Evolutionary conservation across 345 rosid genomes (phyloP).

Genomic region (Syzygium aromaticum): DNA sequence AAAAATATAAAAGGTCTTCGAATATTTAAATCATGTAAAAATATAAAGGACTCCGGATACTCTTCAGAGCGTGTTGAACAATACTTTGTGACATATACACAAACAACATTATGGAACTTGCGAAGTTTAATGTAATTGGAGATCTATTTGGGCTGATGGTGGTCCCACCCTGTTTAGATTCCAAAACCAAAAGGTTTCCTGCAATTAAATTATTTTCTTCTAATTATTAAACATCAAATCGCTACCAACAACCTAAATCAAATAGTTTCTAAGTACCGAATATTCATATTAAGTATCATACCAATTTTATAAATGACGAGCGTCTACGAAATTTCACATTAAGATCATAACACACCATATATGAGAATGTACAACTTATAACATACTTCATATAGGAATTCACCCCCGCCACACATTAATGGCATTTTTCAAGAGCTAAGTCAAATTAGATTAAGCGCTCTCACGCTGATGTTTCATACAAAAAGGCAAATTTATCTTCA

Average conservation of each 20-base stretch:
- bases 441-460: background rate
- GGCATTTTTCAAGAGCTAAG: background rate
- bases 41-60: too few species aligned
- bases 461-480: background rate
- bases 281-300: background rate
- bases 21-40: background rate
- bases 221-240: background rate
- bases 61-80: too few species aligned
- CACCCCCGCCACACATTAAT: background rate
- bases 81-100: too few species aligned
- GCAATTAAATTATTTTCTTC: background rate
- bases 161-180: background rate
- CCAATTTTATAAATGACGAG: background rate
- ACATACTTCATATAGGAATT: background rate
- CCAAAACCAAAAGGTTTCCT: background rate
- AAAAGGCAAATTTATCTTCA: background rate
- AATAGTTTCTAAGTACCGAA: background rate
- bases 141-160: background rate
- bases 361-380: background rate
- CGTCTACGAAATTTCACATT: background rate
- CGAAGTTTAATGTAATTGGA: background rate
- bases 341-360: background rate
- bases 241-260: background rate
- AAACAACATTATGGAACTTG: background rate
- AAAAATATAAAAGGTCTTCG: fast-evolving